Conservation (phyloP, 192 early-diverging fungal species). For the Umbelopsis vinacea region DNA sequence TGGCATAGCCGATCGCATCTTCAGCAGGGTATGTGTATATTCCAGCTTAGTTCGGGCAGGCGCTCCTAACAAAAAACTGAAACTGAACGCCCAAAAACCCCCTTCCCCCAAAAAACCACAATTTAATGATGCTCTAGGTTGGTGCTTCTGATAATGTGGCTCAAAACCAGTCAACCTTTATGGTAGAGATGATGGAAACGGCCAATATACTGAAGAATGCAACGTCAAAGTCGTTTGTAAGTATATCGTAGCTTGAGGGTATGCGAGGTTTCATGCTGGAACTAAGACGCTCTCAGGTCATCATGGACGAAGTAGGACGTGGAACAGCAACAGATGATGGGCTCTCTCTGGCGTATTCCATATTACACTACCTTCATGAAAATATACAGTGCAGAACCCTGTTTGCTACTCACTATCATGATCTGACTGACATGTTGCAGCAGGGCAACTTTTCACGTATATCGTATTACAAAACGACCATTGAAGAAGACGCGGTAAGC, state of each 20-base stretch:
- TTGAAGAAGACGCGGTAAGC: constrained; percentile 25
- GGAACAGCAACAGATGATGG: constrained; percentile 70
- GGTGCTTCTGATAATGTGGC: constrained; percentile 33
- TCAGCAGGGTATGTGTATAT: constrained; percentile 26
- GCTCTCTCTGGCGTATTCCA: constrained; percentile 73
- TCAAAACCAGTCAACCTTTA: constrained; percentile 59
- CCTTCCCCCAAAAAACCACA: too few relatives aligned
- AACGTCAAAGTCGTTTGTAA: constrained; percentile 61
- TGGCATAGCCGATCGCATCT: constrained; percentile 58
- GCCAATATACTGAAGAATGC: constrained; percentile 80
- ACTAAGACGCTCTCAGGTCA: constrained; percentile 38
- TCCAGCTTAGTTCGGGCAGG: not conserved
- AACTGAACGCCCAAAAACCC: too few relatives aligned
- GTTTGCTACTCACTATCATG: constrained; percentile 84
- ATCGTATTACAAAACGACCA: constrained; percentile 27
- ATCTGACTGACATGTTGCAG: constrained; percentile 51
- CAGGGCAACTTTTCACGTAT: not conserved
- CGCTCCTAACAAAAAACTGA: too few relatives aligned
- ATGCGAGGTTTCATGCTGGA: not conserved
- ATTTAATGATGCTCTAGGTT: constrained; percentile 14
- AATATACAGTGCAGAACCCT: constrained; percentile 62
- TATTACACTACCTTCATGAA: constrained; percentile 62
- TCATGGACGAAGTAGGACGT: constrained; percentile 94
- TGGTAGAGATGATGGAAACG: constrained; percentile 87
- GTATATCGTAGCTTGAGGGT: not conserved